phyloP scores from a whole-genome alignment of 2,329 filamentous ascomycete species.

The Massarina eburnea region DNA sequence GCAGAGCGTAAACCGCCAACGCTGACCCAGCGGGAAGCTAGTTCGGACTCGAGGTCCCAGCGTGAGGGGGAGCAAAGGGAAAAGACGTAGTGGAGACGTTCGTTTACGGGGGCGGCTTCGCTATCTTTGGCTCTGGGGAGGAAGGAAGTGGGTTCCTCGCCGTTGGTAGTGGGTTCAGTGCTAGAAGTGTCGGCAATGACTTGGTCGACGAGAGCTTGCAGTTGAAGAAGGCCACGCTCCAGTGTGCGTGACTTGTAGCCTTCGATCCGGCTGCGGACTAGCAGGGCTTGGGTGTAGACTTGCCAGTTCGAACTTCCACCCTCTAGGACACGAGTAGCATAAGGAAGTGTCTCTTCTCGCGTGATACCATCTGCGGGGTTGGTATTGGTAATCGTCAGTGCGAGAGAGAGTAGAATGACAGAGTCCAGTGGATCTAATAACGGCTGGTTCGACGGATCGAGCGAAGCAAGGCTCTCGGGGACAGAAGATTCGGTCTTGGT shows the following conservation, averaged over 20 bases:
- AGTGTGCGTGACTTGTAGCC: constrained; percentile 82
- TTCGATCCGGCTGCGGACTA: constrained; percentile 89
- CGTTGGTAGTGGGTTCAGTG: constrained; percentile 21
- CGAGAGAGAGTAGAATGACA: constrained; percentile 75
- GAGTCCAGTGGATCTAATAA: constrained; percentile 82
- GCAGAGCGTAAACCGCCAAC: constrained; percentile 87
- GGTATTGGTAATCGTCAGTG: constrained; percentile 88
- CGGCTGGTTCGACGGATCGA: constrained; percentile 81
- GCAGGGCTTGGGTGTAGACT: constrained; percentile 88
- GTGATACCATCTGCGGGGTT: constrained; percentile 83
- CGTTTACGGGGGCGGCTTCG: constrained; percentile 75
- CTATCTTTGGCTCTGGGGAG: constrained; percentile 72
- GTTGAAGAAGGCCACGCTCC: constrained; percentile 85
- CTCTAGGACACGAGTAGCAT: constrained; percentile 81
- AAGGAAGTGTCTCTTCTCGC: constrained; percentile 90
- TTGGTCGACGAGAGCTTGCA: constrained; percentile 94
- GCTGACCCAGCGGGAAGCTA: constrained; percentile 88
- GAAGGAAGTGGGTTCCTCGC: constrained; percentile 68
- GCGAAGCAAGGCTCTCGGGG: constrained; percentile 60
- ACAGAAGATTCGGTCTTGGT: constrained; percentile 55
- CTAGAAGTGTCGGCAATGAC: constrained; percentile 79
- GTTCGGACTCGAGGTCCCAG: constrained; percentile 92
- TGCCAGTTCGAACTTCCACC: constrained; percentile 97
- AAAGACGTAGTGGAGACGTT: constrained; percentile 82
- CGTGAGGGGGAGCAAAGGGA: constrained; percentile 79